Evolutionary conservation across 371 early-diverging fungal species (phyloP).

Genomic region (Apophysomyces ossiformis): DNA sequence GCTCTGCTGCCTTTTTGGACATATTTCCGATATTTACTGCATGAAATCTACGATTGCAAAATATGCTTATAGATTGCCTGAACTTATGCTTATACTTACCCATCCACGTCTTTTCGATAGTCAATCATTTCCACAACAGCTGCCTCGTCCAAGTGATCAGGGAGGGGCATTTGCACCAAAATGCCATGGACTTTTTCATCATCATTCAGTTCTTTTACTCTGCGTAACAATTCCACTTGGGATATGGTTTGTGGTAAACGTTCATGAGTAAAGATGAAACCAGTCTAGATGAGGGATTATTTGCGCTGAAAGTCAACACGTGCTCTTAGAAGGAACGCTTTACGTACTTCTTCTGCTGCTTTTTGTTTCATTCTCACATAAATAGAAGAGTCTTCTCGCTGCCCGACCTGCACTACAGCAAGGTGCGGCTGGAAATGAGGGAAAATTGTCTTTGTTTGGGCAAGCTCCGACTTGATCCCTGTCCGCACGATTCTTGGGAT

Average conservation of each 20-base stretch:
- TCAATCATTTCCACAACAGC: constrained; percentile 83
- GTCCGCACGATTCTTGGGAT: constrained; percentile 57
- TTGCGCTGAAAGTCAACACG: constrained; percentile 4
- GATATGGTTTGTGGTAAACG: constrained; percentile 55
- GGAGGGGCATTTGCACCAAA: constrained; percentile 96
- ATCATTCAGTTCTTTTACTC: constrained; percentile 72
- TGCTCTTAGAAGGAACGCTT: not conserved
- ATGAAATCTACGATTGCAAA: constrained; percentile 67
- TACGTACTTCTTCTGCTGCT: constrained; percentile 79
- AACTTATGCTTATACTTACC: constrained; percentile 49
- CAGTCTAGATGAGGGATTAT: constrained; percentile 40
- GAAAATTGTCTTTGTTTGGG: constrained; percentile 56
- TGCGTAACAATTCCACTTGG: constrained; percentile 55
- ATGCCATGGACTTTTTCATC: constrained; percentile 87
- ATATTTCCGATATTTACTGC: constrained; percentile 92
- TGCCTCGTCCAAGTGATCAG: constrained; percentile 77
- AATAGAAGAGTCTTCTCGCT: constrained; percentile 84
- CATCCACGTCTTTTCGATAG: constrained; percentile 94
- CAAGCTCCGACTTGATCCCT: constrained; percentile 64
- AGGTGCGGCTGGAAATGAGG: constrained; percentile 79
- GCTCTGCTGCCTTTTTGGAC: constrained; percentile 75
- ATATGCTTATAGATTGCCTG: not conserved
- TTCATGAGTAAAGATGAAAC: constrained; percentile 60
- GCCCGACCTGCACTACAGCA: constrained; percentile 89
- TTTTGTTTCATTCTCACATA: constrained; percentile 91